These are phyloP conservation scores for Candida morakotiae DNA, from an alignment of 805 yeast genomes.

Conservation along the genomic window DNA sequence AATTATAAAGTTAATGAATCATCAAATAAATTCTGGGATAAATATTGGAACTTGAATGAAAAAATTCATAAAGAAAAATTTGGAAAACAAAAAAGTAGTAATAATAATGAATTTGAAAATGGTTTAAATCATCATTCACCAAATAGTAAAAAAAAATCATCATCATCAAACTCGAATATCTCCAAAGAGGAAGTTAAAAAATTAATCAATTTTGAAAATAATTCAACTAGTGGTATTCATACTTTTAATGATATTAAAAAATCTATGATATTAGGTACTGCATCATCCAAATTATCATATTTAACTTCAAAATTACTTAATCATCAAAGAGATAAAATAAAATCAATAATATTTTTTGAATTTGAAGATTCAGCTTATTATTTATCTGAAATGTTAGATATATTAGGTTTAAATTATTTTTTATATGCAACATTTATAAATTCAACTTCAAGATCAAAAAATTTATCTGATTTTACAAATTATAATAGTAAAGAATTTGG, in stretches of 20 bases:
- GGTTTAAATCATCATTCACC: too few relatives aligned
- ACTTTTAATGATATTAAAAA: conserved; percentile 12
- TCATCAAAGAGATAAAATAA: conserved; percentile 42
- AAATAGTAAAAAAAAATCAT: too few relatives aligned
- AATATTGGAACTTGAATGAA: conserved; percentile 45
- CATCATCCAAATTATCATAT: conserved; percentile 62
- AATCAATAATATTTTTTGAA: conserved; percentile 64
- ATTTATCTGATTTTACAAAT: conserved; percentile 47
- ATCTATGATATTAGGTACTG: conserved; percentile 54
- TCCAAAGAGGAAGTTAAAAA: conserved; percentile 1
- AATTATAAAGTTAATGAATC: conserved; percentile 25
- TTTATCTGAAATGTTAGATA: conserved; percentile 58
- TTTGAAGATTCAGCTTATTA: conserved; percentile 70
- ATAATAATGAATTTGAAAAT: not conserved
- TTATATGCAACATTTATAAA: conserved; percentile 62
- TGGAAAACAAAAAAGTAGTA: conserved; percentile 23
- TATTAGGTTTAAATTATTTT: conserved; percentile 56
- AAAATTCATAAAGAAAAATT: conserved; percentile 28
- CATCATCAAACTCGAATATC: too few relatives aligned
- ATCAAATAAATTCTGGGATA: conserved; percentile 47
- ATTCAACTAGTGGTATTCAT: conserved; percentile 9
- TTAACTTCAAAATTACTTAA: conserved; percentile 51
- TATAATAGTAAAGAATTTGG: conserved; percentile 29
- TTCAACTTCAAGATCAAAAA: conserved; percentile 46
- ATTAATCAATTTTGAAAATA: not conserved